Evolutionary conservation across 768 basidiomycete species (phyloP).

Genomic region (Termitomyces sp.): DNA sequence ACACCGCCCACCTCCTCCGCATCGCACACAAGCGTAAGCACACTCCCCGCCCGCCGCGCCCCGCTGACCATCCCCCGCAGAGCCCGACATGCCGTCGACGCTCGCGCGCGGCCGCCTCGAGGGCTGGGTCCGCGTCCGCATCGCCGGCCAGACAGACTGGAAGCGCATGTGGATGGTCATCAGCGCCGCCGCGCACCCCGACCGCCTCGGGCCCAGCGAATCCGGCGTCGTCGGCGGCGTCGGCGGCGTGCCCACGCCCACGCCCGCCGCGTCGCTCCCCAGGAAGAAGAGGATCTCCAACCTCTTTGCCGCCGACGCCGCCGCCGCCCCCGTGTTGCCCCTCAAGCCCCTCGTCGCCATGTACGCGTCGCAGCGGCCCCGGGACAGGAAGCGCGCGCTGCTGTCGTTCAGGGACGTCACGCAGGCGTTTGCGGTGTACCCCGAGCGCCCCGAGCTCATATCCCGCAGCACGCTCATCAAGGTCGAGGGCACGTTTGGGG

Average conservation of each 20-base stretch:
- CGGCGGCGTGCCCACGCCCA: slow-evolving; percentile 17
- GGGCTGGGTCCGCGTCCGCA: slow-evolving; percentile 85
- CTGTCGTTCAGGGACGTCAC: slow-evolving; percentile 66
- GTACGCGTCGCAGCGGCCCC: slow-evolving; percentile 59
- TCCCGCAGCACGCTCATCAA: slow-evolving; percentile 88
- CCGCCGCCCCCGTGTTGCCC: slow-evolving; percentile 23
- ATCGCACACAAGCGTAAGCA: slow-evolving; percentile 51
- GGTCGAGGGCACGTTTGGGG: slow-evolving; percentile 78
- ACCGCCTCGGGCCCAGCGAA: slow-evolving; percentile 20
- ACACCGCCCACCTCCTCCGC: slow-evolving; percentile 89
- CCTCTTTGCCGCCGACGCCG: slow-evolving; percentile 56
- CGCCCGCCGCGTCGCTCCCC: slow-evolving; percentile 15
- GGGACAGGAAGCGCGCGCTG: slow-evolving; percentile 68
- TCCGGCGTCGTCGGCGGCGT: slow-evolving; percentile 18
- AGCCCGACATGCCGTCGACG: slow-evolving; percentile 51
- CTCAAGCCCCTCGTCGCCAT: slow-evolving; percentile 45
- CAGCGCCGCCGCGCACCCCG: slow-evolving; percentile 30
- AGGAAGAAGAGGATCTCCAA: slow-evolving; percentile 62
- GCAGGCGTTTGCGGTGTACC: slow-evolving; percentile 93
- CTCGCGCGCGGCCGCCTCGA: slow-evolving; percentile 74
- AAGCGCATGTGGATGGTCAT: slow-evolving; percentile 86
- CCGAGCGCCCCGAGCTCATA: slow-evolving; percentile 91
- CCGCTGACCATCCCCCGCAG: slow-evolving; percentile 21
- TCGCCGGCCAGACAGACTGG: slow-evolving; percentile 99
- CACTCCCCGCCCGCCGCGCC: background rate